phyloP scores from a whole-genome alignment of 129 eudicot genomes.

The Helichrysum umbraculigerum region DNA sequence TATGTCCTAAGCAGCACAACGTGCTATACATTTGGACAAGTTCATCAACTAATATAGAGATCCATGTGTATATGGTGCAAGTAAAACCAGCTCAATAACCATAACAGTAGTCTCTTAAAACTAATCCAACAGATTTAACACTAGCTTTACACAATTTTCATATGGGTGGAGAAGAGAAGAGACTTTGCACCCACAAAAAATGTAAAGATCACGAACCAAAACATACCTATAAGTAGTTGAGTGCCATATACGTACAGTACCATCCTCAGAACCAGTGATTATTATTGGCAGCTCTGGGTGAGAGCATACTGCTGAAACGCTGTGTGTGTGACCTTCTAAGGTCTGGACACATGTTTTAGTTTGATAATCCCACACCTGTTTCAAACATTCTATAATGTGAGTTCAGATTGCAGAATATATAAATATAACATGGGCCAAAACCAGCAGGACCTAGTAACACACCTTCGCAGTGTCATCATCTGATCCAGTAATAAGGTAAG shows the following conservation, averaged over 20 bases:
- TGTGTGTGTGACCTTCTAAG: slow-evolving; percentile 96
- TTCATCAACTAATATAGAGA: neutral
- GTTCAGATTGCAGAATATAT: neutral
- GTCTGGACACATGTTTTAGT: slow-evolving; percentile 94
- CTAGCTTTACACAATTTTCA: too few species aligned
- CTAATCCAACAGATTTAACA: slow-evolving; percentile 3
- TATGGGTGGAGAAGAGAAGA: too few species aligned
- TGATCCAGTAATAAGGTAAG: slow-evolving; percentile 87
- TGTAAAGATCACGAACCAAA: slow-evolving; percentile 10
- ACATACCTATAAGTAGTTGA: slow-evolving; percentile 80
- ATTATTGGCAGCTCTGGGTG: slow-evolving; percentile 95
- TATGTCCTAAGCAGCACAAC: slow-evolving; percentile 8
- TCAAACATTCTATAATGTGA: slow-evolving; percentile 28
- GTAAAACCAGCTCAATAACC: neutral
- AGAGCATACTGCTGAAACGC: slow-evolving; percentile 87
- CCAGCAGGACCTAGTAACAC: slow-evolving; percentile 17
- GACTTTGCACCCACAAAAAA: too few species aligned
- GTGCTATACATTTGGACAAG: too few species aligned
- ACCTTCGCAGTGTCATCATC: slow-evolving; percentile 99
- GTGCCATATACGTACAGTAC: slow-evolving; percentile 95
- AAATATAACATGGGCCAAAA: neutral
- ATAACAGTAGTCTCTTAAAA: neutral
- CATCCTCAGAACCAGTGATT: slow-evolving; percentile 98
- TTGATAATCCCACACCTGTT: slow-evolving; percentile 98
- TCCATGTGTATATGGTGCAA: slow-evolving; percentile 1